Evolutionary conservation across 768 basidiomycete species (phyloP).

Genomic region (Steccherinum ochraceum): DNA sequence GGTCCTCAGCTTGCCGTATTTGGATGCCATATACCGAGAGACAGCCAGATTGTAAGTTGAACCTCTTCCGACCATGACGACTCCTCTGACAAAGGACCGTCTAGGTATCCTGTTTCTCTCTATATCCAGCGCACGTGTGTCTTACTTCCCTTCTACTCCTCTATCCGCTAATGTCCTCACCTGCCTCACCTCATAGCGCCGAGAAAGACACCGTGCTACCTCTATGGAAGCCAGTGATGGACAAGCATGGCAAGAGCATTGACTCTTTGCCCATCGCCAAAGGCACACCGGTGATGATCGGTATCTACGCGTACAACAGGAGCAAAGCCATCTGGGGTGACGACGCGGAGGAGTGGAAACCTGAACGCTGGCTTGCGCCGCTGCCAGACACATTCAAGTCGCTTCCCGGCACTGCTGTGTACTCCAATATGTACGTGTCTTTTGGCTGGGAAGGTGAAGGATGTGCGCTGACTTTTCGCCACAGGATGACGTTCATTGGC

Average conservation of each 20-base stretch:
- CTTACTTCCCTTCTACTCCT: constrained; percentile 39
- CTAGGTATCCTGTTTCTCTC: not conserved
- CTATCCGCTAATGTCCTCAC: constrained; percentile 33
- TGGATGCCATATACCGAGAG: constrained; percentile 18
- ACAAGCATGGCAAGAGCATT: constrained; percentile 30
- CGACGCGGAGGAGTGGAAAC: constrained; percentile 48
- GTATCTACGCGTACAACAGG: constrained; percentile 40
- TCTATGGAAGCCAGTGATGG: constrained; percentile 38
- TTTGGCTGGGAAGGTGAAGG: not conserved
- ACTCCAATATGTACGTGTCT: constrained; percentile 1
- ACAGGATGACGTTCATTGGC: constrained; percentile 12
- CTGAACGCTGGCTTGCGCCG: constrained; percentile 19
- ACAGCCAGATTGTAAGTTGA: constrained; percentile 15
- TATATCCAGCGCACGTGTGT: not conserved
- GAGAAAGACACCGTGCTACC: constrained; percentile 49
- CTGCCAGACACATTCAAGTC: not conserved
- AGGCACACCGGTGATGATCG: constrained; percentile 36
- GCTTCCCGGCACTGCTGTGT: not conserved
- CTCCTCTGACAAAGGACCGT: no score
- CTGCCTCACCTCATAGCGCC: not conserved
- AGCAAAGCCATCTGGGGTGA: constrained; percentile 50
- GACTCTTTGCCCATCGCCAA: constrained; percentile 36
- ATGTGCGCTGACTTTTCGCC: not conserved
- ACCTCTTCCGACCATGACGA: not conserved
- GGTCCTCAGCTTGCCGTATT: constrained; percentile 14